These are phyloP conservation scores for Cladosporium oxysporum DNA, from an alignment of 2,329 filamentous ascomycete species.

Conservation along the genomic window DNA sequence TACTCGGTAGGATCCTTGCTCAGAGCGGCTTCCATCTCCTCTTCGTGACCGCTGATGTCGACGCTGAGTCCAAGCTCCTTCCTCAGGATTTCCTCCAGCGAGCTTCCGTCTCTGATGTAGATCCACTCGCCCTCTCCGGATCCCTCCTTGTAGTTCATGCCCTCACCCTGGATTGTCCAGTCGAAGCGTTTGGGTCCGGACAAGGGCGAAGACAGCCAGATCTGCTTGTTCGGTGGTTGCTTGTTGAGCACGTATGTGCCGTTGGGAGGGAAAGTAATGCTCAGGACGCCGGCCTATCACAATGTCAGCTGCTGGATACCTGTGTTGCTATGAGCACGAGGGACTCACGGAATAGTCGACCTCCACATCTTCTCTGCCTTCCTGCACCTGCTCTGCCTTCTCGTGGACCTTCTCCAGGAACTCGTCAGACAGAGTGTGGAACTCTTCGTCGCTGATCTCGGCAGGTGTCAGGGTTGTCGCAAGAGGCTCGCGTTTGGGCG, in stretches of 20 bases:
- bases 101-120: slow-evolving; percentile 80
- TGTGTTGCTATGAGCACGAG: background rate
- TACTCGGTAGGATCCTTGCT: slow-evolving; percentile 34
- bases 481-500: slow-evolving; percentile 53
- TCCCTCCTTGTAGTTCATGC: slow-evolving; percentile 77
- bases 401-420: slow-evolving; percentile 65
- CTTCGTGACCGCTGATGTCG: slow-evolving; percentile 32
- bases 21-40: slow-evolving; percentile 26
- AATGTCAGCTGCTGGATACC: slow-evolving; percentile 6
- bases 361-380: slow-evolving; percentile 74
- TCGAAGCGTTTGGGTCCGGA: slow-evolving; percentile 94
- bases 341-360: slow-evolving; percentile 82
- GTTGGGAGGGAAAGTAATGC: slow-evolving; percentile 65
- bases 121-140: slow-evolving; percentile 77
- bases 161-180: slow-evolving; percentile 74
- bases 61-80: slow-evolving; percentile 74
- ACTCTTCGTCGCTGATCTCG: slow-evolving; percentile 68
- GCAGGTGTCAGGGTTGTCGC: background rate
- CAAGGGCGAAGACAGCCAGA: slow-evolving; percentile 91
- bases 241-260: slow-evolving; percentile 97
- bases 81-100: slow-evolving; percentile 69
- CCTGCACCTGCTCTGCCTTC: slow-evolving; percentile 71
- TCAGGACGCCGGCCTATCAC: slow-evolving; percentile 78
- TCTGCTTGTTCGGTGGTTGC: slow-evolving; percentile 94
- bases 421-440: slow-evolving; percentile 74